Evolutionary conservation across 2,329 filamentous ascomycete species (phyloP).

Genomic region (Tolypocladium capitatum): DNA sequence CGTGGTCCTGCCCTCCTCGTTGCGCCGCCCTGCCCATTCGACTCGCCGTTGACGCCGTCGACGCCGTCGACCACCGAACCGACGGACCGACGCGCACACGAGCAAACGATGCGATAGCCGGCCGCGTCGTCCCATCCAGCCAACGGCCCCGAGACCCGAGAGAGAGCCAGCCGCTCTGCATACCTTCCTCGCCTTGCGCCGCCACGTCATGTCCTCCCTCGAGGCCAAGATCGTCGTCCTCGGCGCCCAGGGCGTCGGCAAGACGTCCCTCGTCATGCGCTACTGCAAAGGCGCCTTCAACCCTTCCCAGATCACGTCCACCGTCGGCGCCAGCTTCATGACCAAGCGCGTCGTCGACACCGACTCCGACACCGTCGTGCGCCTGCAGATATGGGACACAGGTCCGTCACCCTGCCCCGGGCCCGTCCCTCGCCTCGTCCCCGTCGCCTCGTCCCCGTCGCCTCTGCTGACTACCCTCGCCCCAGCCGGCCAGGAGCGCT

Average conservation of each 20-base stretch:
- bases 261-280: constrained; percentile 64
- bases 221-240: constrained; percentile 75
- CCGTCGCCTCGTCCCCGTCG: too few relatives aligned
- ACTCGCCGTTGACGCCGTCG: neutral
- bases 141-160: neutral
- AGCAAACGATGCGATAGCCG: constrained; percentile 1
- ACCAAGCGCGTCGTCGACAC: constrained; percentile 70
- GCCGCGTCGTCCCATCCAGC: neutral
- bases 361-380: constrained; percentile 73
- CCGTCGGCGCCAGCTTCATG: constrained; percentile 69
- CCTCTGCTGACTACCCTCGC: constrained; percentile 1
- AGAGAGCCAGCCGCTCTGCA: neutral
- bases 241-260: constrained; percentile 67
- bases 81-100: neutral
- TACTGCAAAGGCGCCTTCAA: constrained; percentile 62
- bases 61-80: neutral
- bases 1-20: neutral
- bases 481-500: constrained; percentile 77
- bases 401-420: constrained; percentile 29
- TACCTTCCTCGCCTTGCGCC: neutral
- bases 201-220: constrained; percentile 41
- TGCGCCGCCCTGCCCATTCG: neutral
- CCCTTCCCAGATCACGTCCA: constrained; percentile 50
- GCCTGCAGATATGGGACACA: constrained; percentile 95
- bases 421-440: neutral